Evolutionary conservation across 2,329 filamentous ascomycete species (phyloP), one percentile per base, ranked within the genome.

Genomic region (Beauveria sp.): DNA sequence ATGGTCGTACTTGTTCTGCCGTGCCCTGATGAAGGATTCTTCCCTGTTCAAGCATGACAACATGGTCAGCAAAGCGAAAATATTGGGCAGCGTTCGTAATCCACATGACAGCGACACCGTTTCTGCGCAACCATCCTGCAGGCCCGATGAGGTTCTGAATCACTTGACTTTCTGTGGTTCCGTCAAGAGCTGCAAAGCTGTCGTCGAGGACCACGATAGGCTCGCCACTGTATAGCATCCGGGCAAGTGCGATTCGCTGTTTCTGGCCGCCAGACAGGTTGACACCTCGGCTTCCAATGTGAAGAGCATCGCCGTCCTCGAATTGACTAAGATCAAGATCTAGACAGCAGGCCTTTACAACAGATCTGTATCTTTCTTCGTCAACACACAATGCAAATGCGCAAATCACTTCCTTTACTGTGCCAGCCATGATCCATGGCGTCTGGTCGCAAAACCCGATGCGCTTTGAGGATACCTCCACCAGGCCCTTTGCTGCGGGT

Each of bases 1-100:
- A 45, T 5, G 22, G 26, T 10, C n/a, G 22, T 34, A 61, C 51
- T 9, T 57, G 26, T 3, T 38, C 10, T 6, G 54, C 79, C 12
- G 63, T 63, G 1, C 78, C 77, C 63, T 77, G 74, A 30, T 77
- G 72, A 9, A 66, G 62, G 8, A 80, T 71, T 1, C 64, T 67
- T 2, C 70, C 70, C 51, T 71, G 51, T 47, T 71, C 70, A 1
- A 81, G 70, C 4, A 77, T 67, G 18, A 80, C 63, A 12, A 81
- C 67, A 6, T 77, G 69, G 65, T 80, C 76, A 9, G 74, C 75
- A 6, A 75, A 63, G 20, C 71, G 67, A 14, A 80, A 75, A 56
- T 75, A 70, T 34, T 72, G 68, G 2, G 70, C 72, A 3, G 67
- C 69, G n/a, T 73, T 75, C 2, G 69, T 70, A 5, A 72, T 66